These are phyloP conservation scores for Phytophthora capsici DNA, from an alignment of 352 stramenopile species.

Conservation along the genomic window DNA sequence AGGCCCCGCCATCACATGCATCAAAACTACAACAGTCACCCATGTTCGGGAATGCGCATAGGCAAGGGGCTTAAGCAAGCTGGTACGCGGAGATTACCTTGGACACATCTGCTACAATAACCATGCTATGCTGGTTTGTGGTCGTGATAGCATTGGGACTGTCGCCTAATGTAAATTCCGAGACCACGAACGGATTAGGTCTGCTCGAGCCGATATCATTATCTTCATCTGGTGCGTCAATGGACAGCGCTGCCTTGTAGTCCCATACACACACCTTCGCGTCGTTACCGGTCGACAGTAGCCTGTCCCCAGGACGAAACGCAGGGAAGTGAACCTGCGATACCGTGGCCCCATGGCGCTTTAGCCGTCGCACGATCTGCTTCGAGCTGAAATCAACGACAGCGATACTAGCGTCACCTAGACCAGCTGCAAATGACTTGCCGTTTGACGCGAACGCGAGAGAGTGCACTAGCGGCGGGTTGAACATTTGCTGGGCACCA, in stretches of 20 bases:
- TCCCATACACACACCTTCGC: conserved; percentile 72
- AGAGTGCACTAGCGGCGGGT: conserved; percentile 75
- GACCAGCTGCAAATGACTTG: conserved; percentile 65
- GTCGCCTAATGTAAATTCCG: conserved; percentile 47
- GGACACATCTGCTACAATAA: conserved; percentile 59
- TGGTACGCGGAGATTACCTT: conserved; percentile 59
- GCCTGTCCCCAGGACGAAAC: conserved; percentile 54
- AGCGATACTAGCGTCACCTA: conserved; percentile 69
- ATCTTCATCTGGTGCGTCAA: conserved; percentile 15
- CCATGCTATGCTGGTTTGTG: conserved; percentile 53
- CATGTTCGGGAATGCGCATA: too few relatives aligned
- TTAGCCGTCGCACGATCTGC: conserved; percentile 57
- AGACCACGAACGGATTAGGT: conserved; percentile 50
- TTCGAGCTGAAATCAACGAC: conserved; percentile 69
- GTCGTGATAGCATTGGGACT: conserved; percentile 69
- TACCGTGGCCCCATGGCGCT: conserved; percentile 59
- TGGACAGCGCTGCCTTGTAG: conserved; percentile 46
- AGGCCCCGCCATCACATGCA: too few relatives aligned
- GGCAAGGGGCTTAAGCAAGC: conserved; percentile 35
- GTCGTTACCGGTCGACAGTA: conserved; percentile 76
- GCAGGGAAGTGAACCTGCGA: conserved; percentile 71
- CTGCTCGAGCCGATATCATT: conserved; percentile 19
- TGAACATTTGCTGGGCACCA: conserved; percentile 69
- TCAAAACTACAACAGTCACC: too few relatives aligned
- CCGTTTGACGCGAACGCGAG: conserved; percentile 70